Base-by-base conservation (phyloP, 83 land plant genomes). In the Diphasiastrum complanatum region DNA sequence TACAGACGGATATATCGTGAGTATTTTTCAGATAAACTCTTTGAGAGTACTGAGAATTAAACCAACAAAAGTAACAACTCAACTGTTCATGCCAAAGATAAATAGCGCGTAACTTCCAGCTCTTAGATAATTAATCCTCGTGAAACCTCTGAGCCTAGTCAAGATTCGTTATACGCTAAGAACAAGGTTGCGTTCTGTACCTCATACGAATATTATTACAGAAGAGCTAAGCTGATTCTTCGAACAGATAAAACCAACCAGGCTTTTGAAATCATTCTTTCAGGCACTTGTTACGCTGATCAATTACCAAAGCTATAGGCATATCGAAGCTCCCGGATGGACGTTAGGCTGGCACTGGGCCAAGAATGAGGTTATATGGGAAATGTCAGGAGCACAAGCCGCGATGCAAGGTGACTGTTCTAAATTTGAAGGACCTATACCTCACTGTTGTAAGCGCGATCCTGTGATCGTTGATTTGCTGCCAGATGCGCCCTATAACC, bases 211-310 rank as follows among this genome's bases (percentile, higher is more conserved):
- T n/a, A n/a, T n/a, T n/a, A n/a, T n/a, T n/a, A n/a, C n/a, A n/a
- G n/a, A n/a, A n/a, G n/a, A n/a, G n/a, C n/a, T n/a, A n/a, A n/a
- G n/a, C n/a, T n/a, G n/a, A n/a, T n/a, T n/a, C n/a, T n/a, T n/a
- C n/a, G n/a, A n/a, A n/a, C n/a, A n/a, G n/a, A n/a, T n/a, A n/a
- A n/a, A n/a, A n/a, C n/a, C n/a, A n/a, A 40, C 43, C 43, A 40
- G 14, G 8, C 12, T 14, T 40, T 14, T 14, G 14, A 40, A 40
- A 20, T 47, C 14, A 25, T 20, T 4, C 18, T 47, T 4, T 65
- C 82, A 86, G 91, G 91, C 87, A 46, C 70, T 78, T 50, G 91
- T 85, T 48, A 83, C 87, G 18, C 74, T 85, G 62, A 75, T n/a
- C 78, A 85, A 85, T 65, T 82, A 68, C 68, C 89, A 85, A 33